Evolutionary conservation across 1,284 basidiomycete genomes (phyloP), one percentile per base, ranked within the genome.

Genomic region (Heliocybe sulcata): DNA sequence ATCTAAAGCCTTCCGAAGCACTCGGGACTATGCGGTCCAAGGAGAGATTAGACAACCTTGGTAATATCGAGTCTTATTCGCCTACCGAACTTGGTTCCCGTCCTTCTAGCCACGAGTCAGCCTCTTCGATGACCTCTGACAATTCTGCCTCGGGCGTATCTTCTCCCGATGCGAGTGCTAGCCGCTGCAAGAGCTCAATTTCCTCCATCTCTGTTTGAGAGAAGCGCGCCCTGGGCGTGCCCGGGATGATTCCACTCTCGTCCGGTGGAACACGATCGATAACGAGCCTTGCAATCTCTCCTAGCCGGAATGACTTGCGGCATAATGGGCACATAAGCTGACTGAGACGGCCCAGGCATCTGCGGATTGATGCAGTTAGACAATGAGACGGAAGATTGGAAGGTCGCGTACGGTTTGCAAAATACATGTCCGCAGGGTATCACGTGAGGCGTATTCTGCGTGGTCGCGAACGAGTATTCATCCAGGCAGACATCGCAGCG

Each of bases 401-500:
- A 22, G 3, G 47, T 16, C 3, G 27, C 47, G 47, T n/a, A 49
- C 47, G 27, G 23, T 4, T 49, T 20, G 27, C 47, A 49, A 26
- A 49, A 49, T 6, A 49, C 27, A 49, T 49, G 47, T 14, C 47
- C 47, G 27, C 47, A 49, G 8, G 23, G 16, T 31, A 83, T 81
- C n/a, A 74, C 76, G 63, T 81, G 74, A n/a, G 80, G 81, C 50
- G 72, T 67, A 59, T 72, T 69, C 51, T 68, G 67, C n/a, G 70
- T 64, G 33, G 62, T 63, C 35, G 73, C 70, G 59, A 72, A 74
- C 51, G 71, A 66, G 63, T 80, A 82, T 20, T 69, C 67, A 54
- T 81, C 77, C 49, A 82, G 69, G 65, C 81, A 83, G 56, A 83
- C 75, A 63, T 83, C 81, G 67, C 82, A 83, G 58, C 69, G 69